Conservation (phyloP, 306 rosid genomes). For the Lagenaria siceraria region DNA sequence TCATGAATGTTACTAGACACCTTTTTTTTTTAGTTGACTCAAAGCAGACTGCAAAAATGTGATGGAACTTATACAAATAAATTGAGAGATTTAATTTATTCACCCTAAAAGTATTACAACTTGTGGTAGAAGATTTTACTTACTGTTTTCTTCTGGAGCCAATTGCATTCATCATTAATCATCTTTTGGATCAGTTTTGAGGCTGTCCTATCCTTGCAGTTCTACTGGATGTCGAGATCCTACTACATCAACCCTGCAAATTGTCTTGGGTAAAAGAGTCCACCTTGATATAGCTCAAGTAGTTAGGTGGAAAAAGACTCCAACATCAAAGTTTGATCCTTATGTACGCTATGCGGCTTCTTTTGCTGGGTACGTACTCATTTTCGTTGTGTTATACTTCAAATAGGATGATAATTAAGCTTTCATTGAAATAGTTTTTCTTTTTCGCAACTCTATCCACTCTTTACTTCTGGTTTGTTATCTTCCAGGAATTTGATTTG, state of each 20-base stretch:
- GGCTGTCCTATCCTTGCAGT: constrained; percentile 30
- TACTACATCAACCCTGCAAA: constrained; percentile 71
- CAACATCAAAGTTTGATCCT: constrained; percentile 67
- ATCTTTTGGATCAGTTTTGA: not conserved
- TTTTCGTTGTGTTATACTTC: not conserved
- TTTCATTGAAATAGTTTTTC: not conserved
- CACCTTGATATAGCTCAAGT: constrained; percentile 87
- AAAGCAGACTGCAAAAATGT: not conserved
- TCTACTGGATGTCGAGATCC: constrained; percentile 94
- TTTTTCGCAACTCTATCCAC: not conserved
- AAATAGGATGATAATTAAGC: not conserved
- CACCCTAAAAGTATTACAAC: not conserved
- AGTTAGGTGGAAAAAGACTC: constrained; percentile 77
- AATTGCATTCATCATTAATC: not conserved
- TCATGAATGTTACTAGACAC: not conserved
- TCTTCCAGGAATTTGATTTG: not conserved
- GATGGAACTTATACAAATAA: not conserved
- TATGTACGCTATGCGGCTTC: constrained; percentile 83
- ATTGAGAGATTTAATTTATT: not conserved
- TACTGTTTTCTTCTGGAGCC: not conserved
- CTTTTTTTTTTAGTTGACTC: not conserved
- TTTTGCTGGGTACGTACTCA: constrained; percentile 71
- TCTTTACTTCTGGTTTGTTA: not conserved
- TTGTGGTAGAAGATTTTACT: not conserved
- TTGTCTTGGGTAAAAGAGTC: constrained; percentile 76